Evolutionary conservation across 169 alveolate genomes (phyloP), one percentile per base, ranked within the genome.

Genomic region (Plasmodium sp.): DNA sequence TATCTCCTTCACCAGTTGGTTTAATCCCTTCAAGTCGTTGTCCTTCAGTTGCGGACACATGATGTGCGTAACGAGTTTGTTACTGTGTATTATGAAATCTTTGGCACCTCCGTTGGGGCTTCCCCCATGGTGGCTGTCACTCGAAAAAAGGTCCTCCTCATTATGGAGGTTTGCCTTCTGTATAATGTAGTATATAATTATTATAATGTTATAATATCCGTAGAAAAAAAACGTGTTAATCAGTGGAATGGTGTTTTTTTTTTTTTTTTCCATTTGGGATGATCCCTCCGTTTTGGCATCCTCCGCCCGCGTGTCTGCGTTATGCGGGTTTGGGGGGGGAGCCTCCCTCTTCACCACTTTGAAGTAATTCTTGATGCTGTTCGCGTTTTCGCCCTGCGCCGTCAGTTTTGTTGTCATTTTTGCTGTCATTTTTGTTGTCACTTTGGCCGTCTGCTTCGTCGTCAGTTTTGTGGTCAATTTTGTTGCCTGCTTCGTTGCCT

Each of bases 321-420:
- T 72, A 12, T 39, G 34, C 0, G 31, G 62, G 75, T 45, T 58
- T 36, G 67, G 79, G 6, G 22, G 5, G 31, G 34, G 56, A 33
- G 73, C 2, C 39, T 84, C 93, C 27, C 51, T 75, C 31, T 92
- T 75, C 12, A 92, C 27, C 1, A 92, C 86, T 81, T 92, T 81
- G 71, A 92, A 92, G 58, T 82, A 92, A 51, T 92, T 92, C 75
- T 54, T 81, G 12, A 92, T 92, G 22, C 92, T 92, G 77, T 85
- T 73, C 18, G 62, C 27, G 51, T 75, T 33, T 36, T 67, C 92
- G 10, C 43, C n/a, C 73, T 56, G 41, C 41, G 54, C 0, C 18
- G n/a, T 39, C 9, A 18, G 41, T 27, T 58, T 48, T 36, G 83
- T 45, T 41, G 75, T 74, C 22, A 34, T 33, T 45, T 36, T 73